Evolutionary conservation across 768 basidiomycete genomes (phyloP), one percentile per base, ranked within the genome.

Genomic region (Boletus pseudopeckii): DNA sequence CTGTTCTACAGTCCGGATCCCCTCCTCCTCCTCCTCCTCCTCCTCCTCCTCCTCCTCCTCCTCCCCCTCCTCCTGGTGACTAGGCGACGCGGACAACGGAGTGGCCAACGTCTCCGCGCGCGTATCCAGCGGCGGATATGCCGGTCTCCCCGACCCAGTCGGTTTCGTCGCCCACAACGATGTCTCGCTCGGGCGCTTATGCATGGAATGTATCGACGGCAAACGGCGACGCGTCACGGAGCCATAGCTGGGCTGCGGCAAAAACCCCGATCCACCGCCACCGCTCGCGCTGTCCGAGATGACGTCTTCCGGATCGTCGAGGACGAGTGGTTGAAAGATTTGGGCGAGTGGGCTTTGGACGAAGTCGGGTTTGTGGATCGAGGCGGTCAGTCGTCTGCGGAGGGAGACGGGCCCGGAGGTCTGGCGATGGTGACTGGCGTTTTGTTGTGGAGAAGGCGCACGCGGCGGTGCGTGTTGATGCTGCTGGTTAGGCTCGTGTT

Each of bases 301-400:
- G 14, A 74, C 70, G 52, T 75, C 73, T 41, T 71, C 64, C 2
- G 64, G 62, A 2, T 81, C 80, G 47, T 84, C 81, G 15, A 87
- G 71, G 7, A 83, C 49, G 18, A 90, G 57, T 13, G 88, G 86
- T 51, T 85, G 85, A 65, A 81, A 92, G 14, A 89, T 74, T 64
- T 89, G 87, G 2, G 87, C 87, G 4, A 92, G 75, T 15, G 90
- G 89, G 45, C 69, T 75, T 17, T 77, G 76, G 2, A 69, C 59
- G 10, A 63, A 45, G 26, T 71, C 71, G 6, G 45, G 32, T 49
- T 45, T 65, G 32, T 57, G 56, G 24, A 48, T 38, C 24, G 64
- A 68, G 6, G 69, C 48, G 22, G 52, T 49, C 24, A 61, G 14
- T 15, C 69, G 59, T 44, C 58, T 60, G 32, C 59, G 69, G 7